These are phyloP conservation scores for Lotmaria passim DNA, from an alignment of 208 protist genomes.

Conservation along the genomic window DNA sequence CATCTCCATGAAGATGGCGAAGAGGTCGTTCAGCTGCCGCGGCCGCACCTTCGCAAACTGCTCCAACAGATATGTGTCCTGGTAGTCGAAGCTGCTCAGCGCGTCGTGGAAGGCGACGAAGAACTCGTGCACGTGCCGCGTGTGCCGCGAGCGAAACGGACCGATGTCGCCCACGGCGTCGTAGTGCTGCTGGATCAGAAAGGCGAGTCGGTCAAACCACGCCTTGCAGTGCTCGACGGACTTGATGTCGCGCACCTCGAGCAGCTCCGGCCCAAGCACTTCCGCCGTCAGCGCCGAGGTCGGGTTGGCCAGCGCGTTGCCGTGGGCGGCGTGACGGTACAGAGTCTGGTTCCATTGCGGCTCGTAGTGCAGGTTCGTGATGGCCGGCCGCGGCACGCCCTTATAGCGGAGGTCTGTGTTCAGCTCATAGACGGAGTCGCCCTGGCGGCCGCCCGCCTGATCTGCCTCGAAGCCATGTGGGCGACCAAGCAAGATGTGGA, in stretches of 20 bases:
- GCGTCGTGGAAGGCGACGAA: constrained; percentile 91
- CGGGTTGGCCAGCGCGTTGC: constrained; percentile 65
- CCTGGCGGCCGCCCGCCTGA: constrained; percentile 55
- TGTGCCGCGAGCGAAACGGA: constrained; percentile 75
- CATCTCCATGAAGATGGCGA: constrained; percentile 92
- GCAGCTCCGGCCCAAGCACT: constrained; percentile 79
- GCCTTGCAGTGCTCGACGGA: constrained; percentile 84
- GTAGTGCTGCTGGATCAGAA: constrained; percentile 86
- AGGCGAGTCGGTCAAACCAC: constrained; percentile 82
- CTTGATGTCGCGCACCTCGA: constrained; percentile 82
- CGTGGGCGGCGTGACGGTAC: constrained; percentile 68
- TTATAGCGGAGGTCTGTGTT: constrained; percentile 78
- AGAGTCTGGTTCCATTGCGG: constrained; percentile 78
- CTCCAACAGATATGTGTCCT: constrained; percentile 74
- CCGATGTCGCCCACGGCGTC: constrained; percentile 89
- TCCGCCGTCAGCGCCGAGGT: constrained; percentile 62
- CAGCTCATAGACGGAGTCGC: constrained; percentile 72
- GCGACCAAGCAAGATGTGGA: constrained; percentile 76
- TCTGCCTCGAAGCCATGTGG: constrained; percentile 79
- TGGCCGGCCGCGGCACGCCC: constrained; percentile 67
- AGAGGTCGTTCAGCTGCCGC: constrained; percentile 74
- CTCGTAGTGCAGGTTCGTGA: constrained; percentile 87
- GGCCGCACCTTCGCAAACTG: constrained; percentile 69
- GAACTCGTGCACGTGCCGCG: constrained; percentile 87
- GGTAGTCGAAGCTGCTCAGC: constrained; percentile 84